Evolutionary conservation across 2,329 filamentous ascomycete genomes (phyloP).

Genomic region (Colletotrichum sp.): DNA sequence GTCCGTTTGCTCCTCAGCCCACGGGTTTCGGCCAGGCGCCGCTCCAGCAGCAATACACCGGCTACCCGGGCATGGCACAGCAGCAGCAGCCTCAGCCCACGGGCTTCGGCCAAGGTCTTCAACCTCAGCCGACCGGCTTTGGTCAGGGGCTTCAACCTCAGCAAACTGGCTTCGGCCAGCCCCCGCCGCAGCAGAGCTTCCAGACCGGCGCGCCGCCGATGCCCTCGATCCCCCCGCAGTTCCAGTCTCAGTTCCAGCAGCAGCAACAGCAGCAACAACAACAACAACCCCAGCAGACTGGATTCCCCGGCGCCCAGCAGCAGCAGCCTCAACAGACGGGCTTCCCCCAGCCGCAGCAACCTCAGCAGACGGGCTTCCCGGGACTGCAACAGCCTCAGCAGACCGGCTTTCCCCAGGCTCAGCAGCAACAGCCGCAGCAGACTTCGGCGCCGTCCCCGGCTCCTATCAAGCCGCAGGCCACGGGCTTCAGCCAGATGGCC

Average conservation of each 20-base stretch:
- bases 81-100: conserved; percentile 64
- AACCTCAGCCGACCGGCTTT: conserved; percentile 52
- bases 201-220: conserved; percentile 64
- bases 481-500: conserved; percentile 70
- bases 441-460: conserved; percentile 54
- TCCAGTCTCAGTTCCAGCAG: conserved; percentile 63
- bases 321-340: conserved; percentile 45
- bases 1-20: conserved; percentile 62
- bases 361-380: conserved; percentile 48
- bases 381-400: conserved; percentile 45
- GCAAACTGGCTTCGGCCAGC: conserved; percentile 69
- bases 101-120: conserved; percentile 62
- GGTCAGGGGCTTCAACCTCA: conserved; percentile 62
- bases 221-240: conserved; percentile 64
- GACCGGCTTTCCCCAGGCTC: conserved; percentile 42
- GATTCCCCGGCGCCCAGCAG: conserved; percentile 54
- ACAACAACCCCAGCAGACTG: conserved; percentile 43
- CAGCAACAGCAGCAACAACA: conserved; percentile 51
- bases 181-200: conserved; percentile 64
- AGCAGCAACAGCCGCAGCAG: conserved; percentile 41
- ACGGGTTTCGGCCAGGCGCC: conserved; percentile 64
- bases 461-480: conserved; percentile 69
- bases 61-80: conserved; percentile 61
- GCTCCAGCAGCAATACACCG: conserved; percentile 64
- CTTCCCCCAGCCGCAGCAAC: conserved; percentile 47